Conservation (phyloP, 2,329 filamentous ascomycete species). For the Fusarium oligoseptatum region DNA sequence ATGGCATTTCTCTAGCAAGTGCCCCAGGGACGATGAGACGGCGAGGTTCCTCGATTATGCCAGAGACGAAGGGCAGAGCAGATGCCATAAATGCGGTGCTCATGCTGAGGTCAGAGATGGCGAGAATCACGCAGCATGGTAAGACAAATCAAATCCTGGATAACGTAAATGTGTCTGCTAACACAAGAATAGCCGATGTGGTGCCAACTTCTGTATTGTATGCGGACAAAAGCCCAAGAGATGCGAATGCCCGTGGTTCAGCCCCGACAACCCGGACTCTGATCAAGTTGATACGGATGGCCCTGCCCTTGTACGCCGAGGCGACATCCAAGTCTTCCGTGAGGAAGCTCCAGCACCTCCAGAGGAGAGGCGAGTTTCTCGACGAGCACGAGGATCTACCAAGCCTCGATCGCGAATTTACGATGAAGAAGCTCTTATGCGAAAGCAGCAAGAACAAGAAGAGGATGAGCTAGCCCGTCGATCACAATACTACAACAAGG, state of each 20-base stretch:
- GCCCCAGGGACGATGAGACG: constrained; percentile 78
- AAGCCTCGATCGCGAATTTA: constrained; percentile 51
- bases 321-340: constrained; percentile 40
- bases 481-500: constrained; percentile 51
- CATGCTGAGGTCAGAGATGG: constrained; percentile 86
- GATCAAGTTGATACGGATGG: constrained; percentile 68
- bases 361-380: constrained; percentile 44
- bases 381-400: constrained; percentile 40
- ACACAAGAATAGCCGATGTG: constrained; percentile 71
- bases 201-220: constrained; percentile 88
- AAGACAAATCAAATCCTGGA: constrained; percentile 49
- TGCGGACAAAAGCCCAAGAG: constrained; percentile 87
- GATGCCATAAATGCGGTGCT: constrained; percentile 79
- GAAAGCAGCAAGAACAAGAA: constrained; percentile 62
- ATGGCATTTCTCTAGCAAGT: constrained; percentile 78
- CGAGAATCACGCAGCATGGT: constrained; percentile 92
- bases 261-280: constrained; percentile 67
- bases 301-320: constrained; percentile 53
- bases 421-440: constrained; percentile 62
- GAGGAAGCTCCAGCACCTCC: constrained; percentile 46
- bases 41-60: constrained; percentile 73
- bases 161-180: constrained; percentile 10
- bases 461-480: constrained; percentile 55
- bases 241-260: constrained; percentile 87
- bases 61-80: constrained; percentile 78